Conservation (phyloP, 768 basidiomycete species). For the Lactarius trivialis region DNA sequence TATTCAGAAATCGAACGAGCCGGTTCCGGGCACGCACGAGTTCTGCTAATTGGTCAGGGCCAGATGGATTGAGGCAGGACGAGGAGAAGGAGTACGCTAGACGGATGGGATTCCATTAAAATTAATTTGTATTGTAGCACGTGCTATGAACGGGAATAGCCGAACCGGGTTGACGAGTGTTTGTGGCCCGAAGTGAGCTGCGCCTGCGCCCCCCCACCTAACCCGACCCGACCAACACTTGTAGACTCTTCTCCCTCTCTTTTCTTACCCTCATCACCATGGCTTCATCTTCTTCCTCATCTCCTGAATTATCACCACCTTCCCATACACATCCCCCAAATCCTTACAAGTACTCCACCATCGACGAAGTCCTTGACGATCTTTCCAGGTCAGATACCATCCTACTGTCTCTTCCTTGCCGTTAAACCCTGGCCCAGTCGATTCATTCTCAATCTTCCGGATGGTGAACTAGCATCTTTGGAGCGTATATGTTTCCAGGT, state of each 20-base stretch:
- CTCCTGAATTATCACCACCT: slow-evolving; percentile 59
- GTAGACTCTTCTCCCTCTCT: slow-evolving; percentile 26
- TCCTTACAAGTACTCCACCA: slow-evolving; percentile 54
- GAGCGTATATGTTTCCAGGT: slow-evolving; percentile 98
- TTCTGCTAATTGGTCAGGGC: slow-evolving; percentile 93
- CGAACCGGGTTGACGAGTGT: slow-evolving; percentile 18
- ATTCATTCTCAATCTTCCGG: slow-evolving; percentile 94
- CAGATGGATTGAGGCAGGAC: slow-evolving; percentile 76
- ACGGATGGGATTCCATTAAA: slow-evolving; percentile 76
- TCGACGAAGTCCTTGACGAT: slow-evolving; percentile 86
- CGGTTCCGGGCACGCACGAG: slow-evolving; percentile 86
- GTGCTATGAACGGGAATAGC: slow-evolving; percentile 17
- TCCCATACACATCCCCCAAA: slow-evolving; percentile 39
- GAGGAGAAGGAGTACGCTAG: slow-evolving; percentile 85
- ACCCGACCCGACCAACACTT: slow-evolving; percentile 26
- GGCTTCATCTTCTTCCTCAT: slow-evolving; percentile 74
- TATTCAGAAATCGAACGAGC: slow-evolving; percentile 74
- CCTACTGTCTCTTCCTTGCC: slow-evolving; percentile 18
- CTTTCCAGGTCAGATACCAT: slow-evolving; percentile 64
- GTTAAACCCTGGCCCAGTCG: slow-evolving; percentile 45
- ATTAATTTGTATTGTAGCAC: not conserved
- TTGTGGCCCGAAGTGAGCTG: slow-evolving; percentile 9
- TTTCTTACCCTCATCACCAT: slow-evolving; percentile 35
- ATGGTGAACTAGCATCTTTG: slow-evolving; percentile 82
- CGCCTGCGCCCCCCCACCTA: slow-evolving; percentile 9